Evolutionary conservation across 2,329 filamentous ascomycete genomes (phyloP), one percentile per base, ranked within the genome.

Genomic region (Fusarium sp.): DNA sequence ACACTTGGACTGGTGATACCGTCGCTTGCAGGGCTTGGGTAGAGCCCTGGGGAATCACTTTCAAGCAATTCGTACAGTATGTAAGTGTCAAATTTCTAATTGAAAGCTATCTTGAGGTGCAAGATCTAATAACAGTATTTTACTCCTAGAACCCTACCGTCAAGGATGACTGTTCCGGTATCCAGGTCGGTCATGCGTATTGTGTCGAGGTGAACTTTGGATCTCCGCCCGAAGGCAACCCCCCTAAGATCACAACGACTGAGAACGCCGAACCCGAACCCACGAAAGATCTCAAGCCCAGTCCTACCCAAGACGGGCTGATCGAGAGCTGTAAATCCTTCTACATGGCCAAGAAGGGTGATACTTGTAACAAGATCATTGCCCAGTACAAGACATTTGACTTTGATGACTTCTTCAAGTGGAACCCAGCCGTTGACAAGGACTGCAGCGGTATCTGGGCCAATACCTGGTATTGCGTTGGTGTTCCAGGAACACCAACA

Each of bases 261-360:
- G 9, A n/a, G 28, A 1, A 31, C 1, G 0, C 45, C 4, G 7
- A 35, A 1, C 61, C 66, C 6, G 30, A 71, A 10, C 57, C 68
- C 2, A 69, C 65, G 0, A 3, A 48, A 5, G 57, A 30, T 2
- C 0, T 1, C 2, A 50, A 66, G 24, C 50, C 39, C 1, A 62
- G 60, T 4, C 60, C 60, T 10, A 62, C 41, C 1, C 53, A 62
- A 4, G 47, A 33, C 0, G 58, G 66, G 0, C 42, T 67, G 0
- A 67, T 68, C 1, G 45, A 69, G 0, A 66, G 14, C 1, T 73
- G 55, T 28, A 71, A 51, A 0, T 26, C 61, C 0, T 75, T 74
- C 39, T 63, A 72, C n/a, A 3, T 45, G 14, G 65, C 71, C n/a
- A 56, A 56, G 12, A 69, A 56, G 53, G 71, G 70, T 2, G 66